Evolutionary conservation across 2,329 filamentous ascomycete genomes (phyloP), one percentile per base, ranked within the genome.

Genomic region (Tolypocladium amazonense): DNA sequence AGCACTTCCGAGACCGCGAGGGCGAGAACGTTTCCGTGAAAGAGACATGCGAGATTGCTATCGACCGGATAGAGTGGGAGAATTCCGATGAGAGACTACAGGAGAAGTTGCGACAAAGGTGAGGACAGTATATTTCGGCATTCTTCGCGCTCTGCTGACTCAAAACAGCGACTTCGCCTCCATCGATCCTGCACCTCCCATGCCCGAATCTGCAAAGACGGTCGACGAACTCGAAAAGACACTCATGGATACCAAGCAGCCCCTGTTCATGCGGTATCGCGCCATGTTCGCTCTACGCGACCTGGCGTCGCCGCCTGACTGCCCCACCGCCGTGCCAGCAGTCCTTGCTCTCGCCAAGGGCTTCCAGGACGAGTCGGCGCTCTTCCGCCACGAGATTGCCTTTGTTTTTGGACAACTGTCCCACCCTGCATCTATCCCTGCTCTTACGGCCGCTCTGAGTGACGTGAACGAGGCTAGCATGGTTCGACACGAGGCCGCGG

Each of bases 201-300:
- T 93, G 73, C 86, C 92, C 53, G 81, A 91, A 69, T 79, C 82
- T n/a, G 76, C 81, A 60, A 79, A 82, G 62, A 86, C 86, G 4
- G 90, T 96, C 56, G 80, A 87, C 39, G 85, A 89, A 59, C 81
- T 99, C 39, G 88, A 89, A 69, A 81, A 84, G 69, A 85, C 83
- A 30, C 80, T 99, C 58, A 86, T 97, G 74, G 88, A 97, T 73
- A 87, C 88, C 7, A 82, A 78, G 6, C 77, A 87, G 56, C 90
- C 92, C 30, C 84, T 99, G 15, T 99, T 99, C 80, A 79, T 91
- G 71, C 87, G 94, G 71, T 99, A 99, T 77, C 87, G 94, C 69
- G 93, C 94, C 72, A 99, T 99, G 94, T 99, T 99, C 71, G 90
- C 91, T 61, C 86, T 99, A 58, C 88, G 94, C 70, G 94, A 99